These are phyloP conservation scores for Podospora anserina DNA, from an alignment of 495 filamentous ascomycete genomes.

Conservation along the genomic window DNA sequence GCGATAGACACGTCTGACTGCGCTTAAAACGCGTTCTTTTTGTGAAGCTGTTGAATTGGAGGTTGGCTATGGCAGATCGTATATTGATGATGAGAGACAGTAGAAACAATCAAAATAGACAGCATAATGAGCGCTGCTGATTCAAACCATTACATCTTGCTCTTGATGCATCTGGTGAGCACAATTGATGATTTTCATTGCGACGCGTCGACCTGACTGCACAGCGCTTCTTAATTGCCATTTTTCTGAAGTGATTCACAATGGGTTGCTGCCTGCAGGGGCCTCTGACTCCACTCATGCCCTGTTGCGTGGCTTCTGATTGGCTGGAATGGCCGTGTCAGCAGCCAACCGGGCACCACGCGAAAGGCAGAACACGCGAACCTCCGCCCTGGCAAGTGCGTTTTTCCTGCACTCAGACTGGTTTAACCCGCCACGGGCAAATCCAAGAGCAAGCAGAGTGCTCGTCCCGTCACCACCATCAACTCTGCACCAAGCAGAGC, in stretches of 20 bases:
- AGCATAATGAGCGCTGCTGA: neutral
- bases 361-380: conserved; percentile 22
- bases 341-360: conserved; percentile 15
- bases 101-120: conserved; percentile 2
- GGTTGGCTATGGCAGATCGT: conserved; percentile 5
- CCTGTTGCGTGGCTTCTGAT: neutral
- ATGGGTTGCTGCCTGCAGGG: conserved; percentile 34
- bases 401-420: conserved; percentile 7
- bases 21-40: conserved; percentile 23
- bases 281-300: conserved; percentile 7
- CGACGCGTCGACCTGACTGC: conserved; percentile 21
- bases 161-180: conserved; percentile 5
- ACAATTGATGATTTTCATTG: conserved; percentile 22
- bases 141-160: neutral
- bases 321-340: conserved; percentile 9
- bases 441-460: neutral
- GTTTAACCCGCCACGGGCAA: neutral
- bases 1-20: conserved; percentile 25
- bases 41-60: conserved; percentile 7
- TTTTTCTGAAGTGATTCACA: conserved; percentile 36
- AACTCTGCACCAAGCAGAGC: neutral
- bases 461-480: conserved; percentile 3
- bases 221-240: conserved; percentile 9
- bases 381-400: neutral
- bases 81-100: conserved; percentile 3